Evolutionary conservation across 176 grass and related monocot species (phyloP).

Genomic region (Otatea glauca): DNA sequence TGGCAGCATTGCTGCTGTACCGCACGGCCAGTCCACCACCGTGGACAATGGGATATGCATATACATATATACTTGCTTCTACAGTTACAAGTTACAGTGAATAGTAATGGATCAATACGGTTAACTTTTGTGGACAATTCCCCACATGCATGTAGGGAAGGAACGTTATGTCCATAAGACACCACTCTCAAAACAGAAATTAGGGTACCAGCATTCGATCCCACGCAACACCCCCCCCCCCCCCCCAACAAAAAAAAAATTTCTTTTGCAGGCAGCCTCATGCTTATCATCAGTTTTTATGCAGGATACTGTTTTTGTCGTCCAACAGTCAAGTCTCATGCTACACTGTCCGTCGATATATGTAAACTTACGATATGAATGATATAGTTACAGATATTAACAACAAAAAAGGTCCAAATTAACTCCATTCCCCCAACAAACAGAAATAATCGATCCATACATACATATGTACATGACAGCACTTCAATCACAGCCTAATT

Average conservation of each 20-base stretch:
- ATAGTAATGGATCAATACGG: neutral
- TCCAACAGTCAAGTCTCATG: neutral
- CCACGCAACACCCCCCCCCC: too few relatives aligned
- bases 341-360: neutral
- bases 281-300: neutral
- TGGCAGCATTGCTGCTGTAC: too few relatives aligned
- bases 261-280: neutral
- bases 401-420: neutral
- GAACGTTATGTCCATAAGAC: neutral
- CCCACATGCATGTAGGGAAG: neutral
- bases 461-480: conserved; percentile 33
- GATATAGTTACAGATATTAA: neutral
- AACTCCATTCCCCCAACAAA: neutral
- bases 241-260: too few relatives aligned
- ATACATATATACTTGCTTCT: neutral
- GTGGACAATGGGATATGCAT: neutral
- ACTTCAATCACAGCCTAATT: conserved; percentile 38
- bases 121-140: neutral
- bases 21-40: too few relatives aligned
- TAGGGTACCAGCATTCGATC: neutral
- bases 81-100: neutral
- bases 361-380: neutral
- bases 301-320: neutral
- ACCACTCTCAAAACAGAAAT: neutral
- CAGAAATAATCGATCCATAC: conserved; percentile 24